Evolutionary conservation across 352 stramenopile species (phyloP), one percentile per base, ranked within the genome.

Genomic region (Plasmopara muralis): DNA sequence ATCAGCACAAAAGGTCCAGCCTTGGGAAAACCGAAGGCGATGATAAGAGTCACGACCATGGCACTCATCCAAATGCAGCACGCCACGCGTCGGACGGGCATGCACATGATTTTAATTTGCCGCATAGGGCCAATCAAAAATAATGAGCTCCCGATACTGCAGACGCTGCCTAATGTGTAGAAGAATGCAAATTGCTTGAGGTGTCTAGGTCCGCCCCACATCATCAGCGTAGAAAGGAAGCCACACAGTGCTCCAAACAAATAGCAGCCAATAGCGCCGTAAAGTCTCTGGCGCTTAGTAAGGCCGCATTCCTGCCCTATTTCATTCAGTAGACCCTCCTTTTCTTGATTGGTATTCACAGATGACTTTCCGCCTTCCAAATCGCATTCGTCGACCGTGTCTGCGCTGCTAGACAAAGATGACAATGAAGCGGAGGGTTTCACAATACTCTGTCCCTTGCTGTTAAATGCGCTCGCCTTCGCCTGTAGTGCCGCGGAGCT

Each of bases 121-220:
- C 77, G 53, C 60, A 60, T 60, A 9, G 81, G 81, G 0, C 82
- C 79, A 10, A 89, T 75, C 37, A 93, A 67, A 50, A 93, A 93
- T 15, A 90, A 63, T 28, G 82, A 93, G 18, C 71, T 86, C 43
- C 79, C 78, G 41, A 93, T 87, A 35, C 75, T 85, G 62, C 74
- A 85, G 16, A 93, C 68, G 49, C 72, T 87, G n/a, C 82, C 78
- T 29, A 93, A 56, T 10, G 80, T 90, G 57, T 93, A 93, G 60
- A 93, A 90, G 66, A 93, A 93, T 16, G 66, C 82, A 57, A 93
- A 93, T 53, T 88, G 77, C 54, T 89, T 89, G 13, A 93, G 60
- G 61, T 93, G 82, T 56, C 74, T 77, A 2, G 81, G 74, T 0
- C 81, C 81, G 28, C 78, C 79, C 77, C 77, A 89, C 74, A 89